A percentile compares a stretch with the other conserved stretches of the same genome.
Conservation (phyloP, 2,329 filamentous ascomycete genomes). For the Aureobasidium sp. region DNA sequence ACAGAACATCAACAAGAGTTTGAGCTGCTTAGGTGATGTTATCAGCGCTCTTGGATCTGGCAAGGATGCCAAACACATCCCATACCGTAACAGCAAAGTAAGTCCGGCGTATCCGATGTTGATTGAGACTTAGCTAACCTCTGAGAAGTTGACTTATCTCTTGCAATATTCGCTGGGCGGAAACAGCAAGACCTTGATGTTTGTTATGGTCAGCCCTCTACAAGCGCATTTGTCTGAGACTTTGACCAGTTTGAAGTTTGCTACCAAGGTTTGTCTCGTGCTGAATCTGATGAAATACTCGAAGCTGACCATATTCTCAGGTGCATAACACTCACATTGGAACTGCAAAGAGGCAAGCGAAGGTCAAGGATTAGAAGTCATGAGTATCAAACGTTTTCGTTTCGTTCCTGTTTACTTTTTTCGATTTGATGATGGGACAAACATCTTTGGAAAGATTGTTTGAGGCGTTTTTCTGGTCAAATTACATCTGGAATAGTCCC, state of each 20-base stretch:
- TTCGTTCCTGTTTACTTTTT: neutral
- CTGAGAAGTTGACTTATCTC: constrained; percentile 69
- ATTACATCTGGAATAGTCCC: constrained; percentile 3
- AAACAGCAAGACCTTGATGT: constrained; percentile 94
- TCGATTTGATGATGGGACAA: neutral
- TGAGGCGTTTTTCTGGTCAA: constrained; percentile 3
- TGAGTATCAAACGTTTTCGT: constrained; percentile 2
- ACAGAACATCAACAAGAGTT: constrained; percentile 92
- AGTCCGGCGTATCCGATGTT: constrained; percentile 20
- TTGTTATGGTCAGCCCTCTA: constrained; percentile 93
- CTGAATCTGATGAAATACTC: neutral
- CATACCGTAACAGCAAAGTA: constrained; percentile 91
- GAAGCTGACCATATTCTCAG: constrained; percentile 32
- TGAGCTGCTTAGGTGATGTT: constrained; percentile 88
- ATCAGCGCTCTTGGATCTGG: constrained; percentile 86
- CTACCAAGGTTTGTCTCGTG: constrained; percentile 66
- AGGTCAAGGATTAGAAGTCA: constrained; percentile 40
- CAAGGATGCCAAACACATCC: constrained; percentile 66
- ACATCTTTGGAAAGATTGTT: neutral
- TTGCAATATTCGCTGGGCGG: constrained; percentile 91
- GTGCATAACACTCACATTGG: constrained; percentile 89
- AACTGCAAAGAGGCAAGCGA: constrained; percentile 70
- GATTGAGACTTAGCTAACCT: neutral
- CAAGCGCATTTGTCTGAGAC: constrained; percentile 89
- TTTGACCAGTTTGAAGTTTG: constrained; percentile 89